Conservation (phyloP, 352 stramenopile species). For the Globisporangium abappressorium region DNA sequence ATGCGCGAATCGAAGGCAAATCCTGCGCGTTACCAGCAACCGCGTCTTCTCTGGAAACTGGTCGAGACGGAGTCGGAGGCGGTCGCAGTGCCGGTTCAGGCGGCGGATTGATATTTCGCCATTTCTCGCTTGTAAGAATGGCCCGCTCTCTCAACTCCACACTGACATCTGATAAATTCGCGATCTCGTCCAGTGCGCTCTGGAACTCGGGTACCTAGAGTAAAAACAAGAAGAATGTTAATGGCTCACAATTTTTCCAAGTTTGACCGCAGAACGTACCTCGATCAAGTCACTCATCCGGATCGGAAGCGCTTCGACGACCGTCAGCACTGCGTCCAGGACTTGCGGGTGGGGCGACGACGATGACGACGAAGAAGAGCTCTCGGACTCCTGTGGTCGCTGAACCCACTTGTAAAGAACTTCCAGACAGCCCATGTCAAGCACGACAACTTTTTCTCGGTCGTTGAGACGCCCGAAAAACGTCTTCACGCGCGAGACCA, state of each 20-base stretch:
- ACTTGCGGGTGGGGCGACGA: constrained; percentile 58
- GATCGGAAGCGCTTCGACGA: constrained; percentile 56
- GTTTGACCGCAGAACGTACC: constrained; percentile 19
- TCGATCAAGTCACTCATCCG: constrained; percentile 61
- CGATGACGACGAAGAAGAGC: constrained; percentile 12
- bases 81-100: constrained; percentile 7
- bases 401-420: constrained; percentile 63
- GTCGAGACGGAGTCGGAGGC: constrained; percentile 17
- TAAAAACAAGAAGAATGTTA: too few species aligned
- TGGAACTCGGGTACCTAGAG: constrained; percentile 36
- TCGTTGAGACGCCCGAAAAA: constrained; percentile 65
- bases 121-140: constrained; percentile 38
- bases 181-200: constrained; percentile 30
- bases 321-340: constrained; percentile 50
- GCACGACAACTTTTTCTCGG: constrained; percentile 44
- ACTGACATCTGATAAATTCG: constrained; percentile 26
- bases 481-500: constrained; percentile 68
- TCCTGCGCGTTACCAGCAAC: constrained; percentile 15
- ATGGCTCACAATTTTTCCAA: too few species aligned
- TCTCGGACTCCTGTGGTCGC: constrained; percentile 18
- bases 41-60: constrained; percentile 13
- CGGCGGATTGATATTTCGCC: constrained; percentile 42
- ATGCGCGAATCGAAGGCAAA: constrained; percentile 41
- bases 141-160: constrained; percentile 38
- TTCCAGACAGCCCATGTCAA: constrained; percentile 58